Evolutionary conservation across 1,284 basidiomycete species (phyloP).

Genomic region (Trichosporon ovoides): DNA sequence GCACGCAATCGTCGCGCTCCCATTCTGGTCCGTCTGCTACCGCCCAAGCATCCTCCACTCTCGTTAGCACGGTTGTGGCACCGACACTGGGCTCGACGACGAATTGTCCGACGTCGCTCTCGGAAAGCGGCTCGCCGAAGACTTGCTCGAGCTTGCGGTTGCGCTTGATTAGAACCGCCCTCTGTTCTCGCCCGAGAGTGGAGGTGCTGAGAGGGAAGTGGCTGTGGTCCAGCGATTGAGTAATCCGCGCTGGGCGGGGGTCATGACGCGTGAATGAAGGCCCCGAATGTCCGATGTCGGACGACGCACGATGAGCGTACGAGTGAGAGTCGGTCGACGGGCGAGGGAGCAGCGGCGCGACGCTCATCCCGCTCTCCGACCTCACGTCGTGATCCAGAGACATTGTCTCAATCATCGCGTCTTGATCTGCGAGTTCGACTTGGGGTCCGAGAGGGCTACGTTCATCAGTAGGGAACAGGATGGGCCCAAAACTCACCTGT

Average conservation of each 20-base stretch:
- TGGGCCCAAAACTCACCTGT: not conserved
- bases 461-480: not conserved
- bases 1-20: constrained; percentile 29
- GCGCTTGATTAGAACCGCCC: constrained; percentile 64
- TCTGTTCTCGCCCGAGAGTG: constrained; percentile 52
- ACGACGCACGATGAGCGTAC: not conserved
- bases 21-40: constrained; percentile 20
- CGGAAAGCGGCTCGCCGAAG: constrained; percentile 55
- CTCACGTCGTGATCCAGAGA: not conserved
- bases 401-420: not conserved
- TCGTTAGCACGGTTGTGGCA: constrained; percentile 17
- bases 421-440: not conserved
- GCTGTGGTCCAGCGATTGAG: not conserved
- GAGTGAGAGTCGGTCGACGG: not conserved
- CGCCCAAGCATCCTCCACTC: constrained; percentile 22
- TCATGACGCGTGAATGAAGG: constrained; percentile 18
- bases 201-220: not conserved
- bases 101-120: constrained; percentile 27
- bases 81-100: constrained; percentile 31
- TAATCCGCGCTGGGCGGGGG: constrained; percentile 13
- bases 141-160: constrained; percentile 70
- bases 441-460: not conserved
- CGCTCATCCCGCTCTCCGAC: not conserved
- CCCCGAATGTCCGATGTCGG: not conserved
- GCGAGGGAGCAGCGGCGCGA: not conserved